Percentiles rank a stretch among this genome's conserved stretches.
These are phyloP conservation scores for Adansonia gregorii DNA, from an alignment of 441 rosid genomes.

Conservation along the genomic window DNA sequence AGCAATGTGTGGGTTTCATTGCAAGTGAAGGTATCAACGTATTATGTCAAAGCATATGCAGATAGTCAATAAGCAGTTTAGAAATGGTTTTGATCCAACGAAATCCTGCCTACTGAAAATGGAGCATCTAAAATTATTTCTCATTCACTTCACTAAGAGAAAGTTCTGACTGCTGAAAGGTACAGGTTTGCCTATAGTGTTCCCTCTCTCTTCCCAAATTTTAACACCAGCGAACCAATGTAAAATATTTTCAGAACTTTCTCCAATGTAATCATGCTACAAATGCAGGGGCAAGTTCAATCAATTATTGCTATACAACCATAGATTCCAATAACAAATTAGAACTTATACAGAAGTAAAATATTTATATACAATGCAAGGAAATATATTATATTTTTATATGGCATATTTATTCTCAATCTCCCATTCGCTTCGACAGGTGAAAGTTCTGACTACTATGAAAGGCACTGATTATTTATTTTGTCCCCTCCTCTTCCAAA, in stretches of 20 bases:
- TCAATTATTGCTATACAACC: neutral
- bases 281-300: neutral
- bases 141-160: no score
- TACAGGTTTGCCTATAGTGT: neutral
- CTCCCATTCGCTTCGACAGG: neutral
- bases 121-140: neutral
- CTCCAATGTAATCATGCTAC: neutral
- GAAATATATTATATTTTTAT: neutral
- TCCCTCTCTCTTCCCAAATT: neutral
- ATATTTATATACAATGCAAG: neutral
- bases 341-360: neutral
- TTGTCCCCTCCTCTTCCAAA: neutral
- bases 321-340: neutral
- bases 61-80: neutral
- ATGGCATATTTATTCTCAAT: neutral
- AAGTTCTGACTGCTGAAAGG: neutral
- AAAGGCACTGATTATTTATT: neutral
- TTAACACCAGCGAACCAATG: neutral
- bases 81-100: neutral
- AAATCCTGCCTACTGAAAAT: neutral
- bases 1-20: neutral
- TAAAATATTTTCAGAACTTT: neutral
- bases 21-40: neutral
- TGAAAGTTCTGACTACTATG: neutral
- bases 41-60: neutral